phyloP scores from a whole-genome alignment of 1,284 basidiomycete genomes.

The Phellinidium pouzarii region DNA sequence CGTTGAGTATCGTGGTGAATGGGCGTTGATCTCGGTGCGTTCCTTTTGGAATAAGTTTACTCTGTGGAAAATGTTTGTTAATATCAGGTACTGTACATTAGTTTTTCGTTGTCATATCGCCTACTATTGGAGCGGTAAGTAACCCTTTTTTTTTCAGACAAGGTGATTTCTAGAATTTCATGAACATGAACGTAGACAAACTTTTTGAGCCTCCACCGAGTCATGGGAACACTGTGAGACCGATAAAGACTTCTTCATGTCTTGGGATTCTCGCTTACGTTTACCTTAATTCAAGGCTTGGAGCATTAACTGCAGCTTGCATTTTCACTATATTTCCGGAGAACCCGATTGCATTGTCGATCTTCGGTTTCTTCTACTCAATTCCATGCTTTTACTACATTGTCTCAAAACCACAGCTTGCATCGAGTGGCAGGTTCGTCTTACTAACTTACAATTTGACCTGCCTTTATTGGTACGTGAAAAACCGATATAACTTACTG shows the following conservation, averaged over 20 bases:
- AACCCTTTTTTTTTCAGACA: slow-evolving; percentile 1
- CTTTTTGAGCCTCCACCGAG: slow-evolving; percentile 68
- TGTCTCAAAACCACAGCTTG: slow-evolving; percentile 71
- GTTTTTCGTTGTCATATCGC: slow-evolving; percentile 87
- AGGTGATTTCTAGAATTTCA: slow-evolving; percentile 16
- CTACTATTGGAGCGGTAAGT: slow-evolving; percentile 77
- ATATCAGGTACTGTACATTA: slow-evolving; percentile 56
- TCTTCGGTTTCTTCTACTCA: slow-evolving; percentile 87
- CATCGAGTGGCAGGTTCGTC: slow-evolving; percentile 81
- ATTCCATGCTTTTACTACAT: slow-evolving; percentile 94
- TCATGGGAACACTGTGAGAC: slow-evolving; percentile 76
- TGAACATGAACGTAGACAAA: slow-evolving; percentile 56
- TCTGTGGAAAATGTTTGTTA: slow-evolving; percentile 1
- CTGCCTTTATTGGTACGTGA: slow-evolving; percentile 73
- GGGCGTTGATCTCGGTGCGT: slow-evolving; percentile 87
- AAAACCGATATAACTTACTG: background rate
- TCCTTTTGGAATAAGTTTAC: background rate
- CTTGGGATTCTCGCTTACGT: background rate
- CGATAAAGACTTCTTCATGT: background rate
- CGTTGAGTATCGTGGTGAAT: slow-evolving; percentile 81
- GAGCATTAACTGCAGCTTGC: slow-evolving; percentile 69
- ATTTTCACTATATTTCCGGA: slow-evolving; percentile 75
- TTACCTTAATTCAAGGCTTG: slow-evolving; percentile 44
- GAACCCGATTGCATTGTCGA: slow-evolving; percentile 65
- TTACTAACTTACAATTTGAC: slow-evolving; percentile 88